phyloP scores from a whole-genome alignment of 73 alveolate species.

The Durusdinium trenchii region DNA sequence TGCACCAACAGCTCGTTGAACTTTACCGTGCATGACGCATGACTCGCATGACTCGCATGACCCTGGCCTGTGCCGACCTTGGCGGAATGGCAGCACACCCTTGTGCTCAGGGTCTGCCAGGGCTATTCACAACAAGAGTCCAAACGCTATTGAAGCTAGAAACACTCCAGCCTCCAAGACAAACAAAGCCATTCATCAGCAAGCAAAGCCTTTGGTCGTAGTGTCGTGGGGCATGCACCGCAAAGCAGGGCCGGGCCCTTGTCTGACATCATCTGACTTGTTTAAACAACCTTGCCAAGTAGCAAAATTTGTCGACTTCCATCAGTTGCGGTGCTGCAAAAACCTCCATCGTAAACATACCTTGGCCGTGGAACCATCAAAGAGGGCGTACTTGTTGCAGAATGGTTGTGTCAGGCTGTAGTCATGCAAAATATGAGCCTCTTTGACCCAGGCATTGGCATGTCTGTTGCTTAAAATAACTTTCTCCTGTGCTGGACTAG shows the following conservation, averaged over 20 bases:
- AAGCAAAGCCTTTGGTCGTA: conserved; percentile 93
- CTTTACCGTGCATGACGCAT: neutral
- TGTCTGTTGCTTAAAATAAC: too few species aligned
- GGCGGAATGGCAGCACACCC: conserved; percentile 95
- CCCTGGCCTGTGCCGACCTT: conserved; percentile 86
- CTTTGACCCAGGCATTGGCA: too few species aligned
- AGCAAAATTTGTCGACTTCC: conserved; percentile 86
- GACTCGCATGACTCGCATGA: neutral
- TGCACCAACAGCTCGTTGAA: neutral
- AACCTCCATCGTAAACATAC: conserved; percentile 92
- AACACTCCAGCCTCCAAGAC: conserved; percentile 20
- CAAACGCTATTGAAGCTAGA: neutral
- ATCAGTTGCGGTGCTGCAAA: conserved; percentile 59
- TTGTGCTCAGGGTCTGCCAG: conserved; percentile 87
- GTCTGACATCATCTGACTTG: too few species aligned
- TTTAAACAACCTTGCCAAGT: neutral
- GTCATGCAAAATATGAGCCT: too few species aligned
- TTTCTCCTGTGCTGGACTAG: neutral
- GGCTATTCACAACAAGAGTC: neutral
- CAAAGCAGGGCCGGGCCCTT: too few species aligned
- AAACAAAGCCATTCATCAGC: conserved; percentile 87
- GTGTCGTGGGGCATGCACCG: too few species aligned
- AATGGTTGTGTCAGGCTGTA: too few species aligned
- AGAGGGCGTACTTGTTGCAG: too few species aligned
- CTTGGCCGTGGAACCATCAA: neutral